A percentile compares a stretch with the other conserved stretches of the same genome.
Evolutionary conservation across 1,284 basidiomycete species (phyloP).

Genomic region (Heimioporus retisporus): DNA sequence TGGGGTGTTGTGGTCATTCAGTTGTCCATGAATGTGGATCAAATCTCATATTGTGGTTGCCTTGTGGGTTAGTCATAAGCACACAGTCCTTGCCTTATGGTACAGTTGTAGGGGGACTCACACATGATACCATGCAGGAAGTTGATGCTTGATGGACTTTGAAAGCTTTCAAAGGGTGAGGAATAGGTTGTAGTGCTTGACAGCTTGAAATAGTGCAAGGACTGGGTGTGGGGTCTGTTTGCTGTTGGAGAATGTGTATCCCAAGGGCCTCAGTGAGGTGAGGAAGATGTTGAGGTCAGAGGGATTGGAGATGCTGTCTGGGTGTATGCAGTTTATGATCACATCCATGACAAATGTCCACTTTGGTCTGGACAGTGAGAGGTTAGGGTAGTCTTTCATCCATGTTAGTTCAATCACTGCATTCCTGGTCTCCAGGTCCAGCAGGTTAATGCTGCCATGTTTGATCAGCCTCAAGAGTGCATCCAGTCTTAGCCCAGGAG

Average conservation of each 20-base stretch:
- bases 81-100: neutral
- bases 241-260: neutral
- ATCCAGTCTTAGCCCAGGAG: neutral
- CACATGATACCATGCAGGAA: neutral
- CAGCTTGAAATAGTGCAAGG: neutral
- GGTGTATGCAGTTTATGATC: too few relatives aligned
- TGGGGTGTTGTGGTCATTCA: neutral
- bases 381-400: neutral
- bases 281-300: neutral
- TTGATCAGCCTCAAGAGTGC: neutral
- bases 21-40: neutral
- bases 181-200: neutral
- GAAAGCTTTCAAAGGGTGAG: neutral
- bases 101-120: neutral
- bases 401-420: neutral
- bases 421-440: neutral
- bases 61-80: neutral
- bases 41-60: neutral
- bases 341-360: neutral
- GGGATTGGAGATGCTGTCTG: too few relatives aligned
- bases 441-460: neutral
- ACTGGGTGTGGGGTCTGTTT: neutral
- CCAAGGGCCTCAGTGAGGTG: too few relatives aligned
- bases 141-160: neutral
- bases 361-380: neutral